Percentiles rank a stretch among this genome's conserved stretches.
phyloP scores from a whole-genome alignment of 140 eudicot genomes.

The Flaveria floridana region DNA sequence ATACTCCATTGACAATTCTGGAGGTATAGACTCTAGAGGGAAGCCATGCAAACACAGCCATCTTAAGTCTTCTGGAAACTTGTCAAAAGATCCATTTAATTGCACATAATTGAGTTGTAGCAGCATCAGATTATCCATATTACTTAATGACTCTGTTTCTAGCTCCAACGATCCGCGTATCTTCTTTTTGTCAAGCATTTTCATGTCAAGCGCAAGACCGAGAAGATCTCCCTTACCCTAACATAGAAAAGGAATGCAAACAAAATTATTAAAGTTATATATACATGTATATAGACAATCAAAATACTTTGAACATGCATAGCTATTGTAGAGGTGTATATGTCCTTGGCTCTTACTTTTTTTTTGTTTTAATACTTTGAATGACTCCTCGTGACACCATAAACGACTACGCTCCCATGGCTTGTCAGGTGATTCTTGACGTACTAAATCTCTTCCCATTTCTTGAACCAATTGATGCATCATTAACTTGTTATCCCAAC shows the following conservation, averaged over 20 bases:
- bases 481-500: neutral
- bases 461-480: conserved; percentile 19
- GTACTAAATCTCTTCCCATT: conserved; percentile 19
- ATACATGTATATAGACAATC: neutral
- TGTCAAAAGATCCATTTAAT: neutral
- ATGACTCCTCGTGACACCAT: conserved; percentile 18
- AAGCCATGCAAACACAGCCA: conserved; percentile 25
- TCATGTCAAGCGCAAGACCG: conserved; percentile 9
- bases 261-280: neutral
- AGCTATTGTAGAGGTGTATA: too few species aligned
- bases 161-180: neutral
- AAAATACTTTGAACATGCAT: neutral
- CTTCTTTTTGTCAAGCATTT: conserved; percentile 9
- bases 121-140: conserved; percentile 20
- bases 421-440: conserved; percentile 1
- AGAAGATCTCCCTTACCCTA: neutral
- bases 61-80: neutral
- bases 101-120: conserved; percentile 13
- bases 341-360: neutral
- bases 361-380: conserved; percentile 4
- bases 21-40: neutral
- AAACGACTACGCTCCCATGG: conserved; percentile 11
- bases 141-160: neutral
- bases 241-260: neutral
- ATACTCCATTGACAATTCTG: conserved; percentile 4